phyloP scores from a whole-genome alignment of 257 asterid species.

The Lantana camara region DNA sequence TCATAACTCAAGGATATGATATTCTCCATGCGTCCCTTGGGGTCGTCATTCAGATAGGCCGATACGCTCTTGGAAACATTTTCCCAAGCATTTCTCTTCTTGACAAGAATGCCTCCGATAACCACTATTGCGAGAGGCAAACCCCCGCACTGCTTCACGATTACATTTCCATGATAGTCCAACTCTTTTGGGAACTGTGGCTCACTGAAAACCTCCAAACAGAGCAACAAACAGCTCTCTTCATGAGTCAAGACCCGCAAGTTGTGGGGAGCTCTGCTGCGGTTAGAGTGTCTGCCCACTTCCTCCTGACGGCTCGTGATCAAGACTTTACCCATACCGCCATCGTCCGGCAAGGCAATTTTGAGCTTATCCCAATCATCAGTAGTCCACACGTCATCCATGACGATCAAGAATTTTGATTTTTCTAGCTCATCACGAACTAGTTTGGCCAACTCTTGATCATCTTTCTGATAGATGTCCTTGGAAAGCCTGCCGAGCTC shows the following conservation, averaged over 20 bases:
- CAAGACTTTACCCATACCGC: constrained; percentile 28
- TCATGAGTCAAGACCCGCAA: constrained; percentile 26
- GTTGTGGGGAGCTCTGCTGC: constrained; percentile 23
- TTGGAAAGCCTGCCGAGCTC: neutral
- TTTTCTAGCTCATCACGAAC: neutral
- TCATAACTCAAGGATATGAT: constrained; percentile 33
- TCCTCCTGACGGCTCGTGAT: constrained; percentile 30
- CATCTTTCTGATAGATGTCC: neutral
- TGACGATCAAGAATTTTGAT: constrained; percentile 31
- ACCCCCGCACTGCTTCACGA: constrained; percentile 31
- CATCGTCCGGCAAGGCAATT: constrained; percentile 28
- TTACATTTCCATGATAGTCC: constrained; percentile 12
- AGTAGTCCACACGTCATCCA: constrained; percentile 43
- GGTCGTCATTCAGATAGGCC: constrained; percentile 12
- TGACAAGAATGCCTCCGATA: constrained; percentile 44
- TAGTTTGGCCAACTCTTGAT: neutral
- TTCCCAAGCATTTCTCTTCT: constrained; percentile 3
- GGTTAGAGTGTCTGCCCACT: constrained; percentile 34
- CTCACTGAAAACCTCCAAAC: constrained; percentile 34
- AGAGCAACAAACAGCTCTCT: constrained; percentile 43
- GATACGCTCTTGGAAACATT: constrained; percentile 26
- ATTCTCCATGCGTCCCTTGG: constrained; percentile 18
- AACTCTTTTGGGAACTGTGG: constrained; percentile 26
- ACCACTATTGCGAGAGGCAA: constrained; percentile 56
- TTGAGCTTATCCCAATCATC: constrained; percentile 15